Conservation (phyloP, 768 basidiomycete species). For the Pisolithus microcarpus region DNA sequence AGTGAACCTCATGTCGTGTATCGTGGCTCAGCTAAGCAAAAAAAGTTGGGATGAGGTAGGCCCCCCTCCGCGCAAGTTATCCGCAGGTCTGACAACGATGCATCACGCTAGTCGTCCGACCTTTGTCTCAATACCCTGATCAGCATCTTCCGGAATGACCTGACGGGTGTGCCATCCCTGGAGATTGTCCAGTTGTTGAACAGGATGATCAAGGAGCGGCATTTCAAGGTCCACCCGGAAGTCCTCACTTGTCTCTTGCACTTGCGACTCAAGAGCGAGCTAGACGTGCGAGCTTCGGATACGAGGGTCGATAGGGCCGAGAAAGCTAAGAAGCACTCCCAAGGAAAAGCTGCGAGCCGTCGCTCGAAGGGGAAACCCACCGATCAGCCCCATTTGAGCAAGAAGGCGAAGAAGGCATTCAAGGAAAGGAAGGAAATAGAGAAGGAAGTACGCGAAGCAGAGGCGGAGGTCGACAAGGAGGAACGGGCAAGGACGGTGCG, state of each 20-base stretch:
- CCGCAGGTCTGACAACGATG: conserved; percentile 5
- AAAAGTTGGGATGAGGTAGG: conserved; percentile 86
- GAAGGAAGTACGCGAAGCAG: conserved; percentile 55
- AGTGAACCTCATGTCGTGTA: conserved; percentile 81
- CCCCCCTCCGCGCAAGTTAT: conserved; percentile 1
- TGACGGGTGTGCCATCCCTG: conserved; percentile 73
- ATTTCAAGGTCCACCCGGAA: conserved; percentile 84
- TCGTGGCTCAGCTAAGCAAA: conserved; percentile 76
- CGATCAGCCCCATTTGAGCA: conserved; percentile 75
- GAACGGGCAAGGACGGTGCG: conserved; percentile 77
- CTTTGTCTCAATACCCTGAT: conserved; percentile 78
- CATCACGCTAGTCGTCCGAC: conserved; percentile 62
- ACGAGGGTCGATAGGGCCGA: conserved; percentile 54
- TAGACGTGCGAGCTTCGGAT: conserved; percentile 72
- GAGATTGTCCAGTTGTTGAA: conserved; percentile 87
- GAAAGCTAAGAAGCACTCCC: conserved; percentile 33
- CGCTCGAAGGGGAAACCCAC: conserved; percentile 41
- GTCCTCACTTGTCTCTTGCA: conserved; percentile 79
- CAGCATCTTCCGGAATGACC: conserved; percentile 75
- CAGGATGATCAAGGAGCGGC: conserved; percentile 91
- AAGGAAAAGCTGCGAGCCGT: conserved; percentile 31
- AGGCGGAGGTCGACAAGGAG: conserved; percentile 88
- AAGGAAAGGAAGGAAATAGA: conserved; percentile 83
- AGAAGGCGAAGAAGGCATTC: conserved; percentile 72
- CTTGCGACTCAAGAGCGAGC: conserved; percentile 81